These are phyloP conservation scores for Kernera saxatilis DNA, from an alignment of 345 rosid genomes.

Conservation along the genomic window DNA sequence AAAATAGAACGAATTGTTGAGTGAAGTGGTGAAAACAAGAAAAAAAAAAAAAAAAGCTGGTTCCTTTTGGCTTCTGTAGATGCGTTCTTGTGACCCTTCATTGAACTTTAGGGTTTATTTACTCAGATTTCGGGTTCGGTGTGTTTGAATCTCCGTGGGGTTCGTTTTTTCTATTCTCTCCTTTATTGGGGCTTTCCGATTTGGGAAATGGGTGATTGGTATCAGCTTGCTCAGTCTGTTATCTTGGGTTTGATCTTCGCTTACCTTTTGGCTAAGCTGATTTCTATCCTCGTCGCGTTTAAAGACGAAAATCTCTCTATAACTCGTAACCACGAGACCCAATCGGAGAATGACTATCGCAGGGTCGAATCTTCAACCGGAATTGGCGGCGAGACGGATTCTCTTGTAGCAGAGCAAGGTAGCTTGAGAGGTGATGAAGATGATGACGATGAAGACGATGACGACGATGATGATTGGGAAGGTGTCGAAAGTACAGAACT, in stretches of 20 bases:
- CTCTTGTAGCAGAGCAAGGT: conserved; percentile 74
- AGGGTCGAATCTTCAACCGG: conserved; percentile 14
- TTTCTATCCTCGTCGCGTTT: conserved; percentile 72
- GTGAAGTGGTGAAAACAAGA: conserved; percentile 22
- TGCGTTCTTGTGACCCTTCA: neutral
- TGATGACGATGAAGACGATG: neutral
- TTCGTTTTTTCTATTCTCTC: neutral
- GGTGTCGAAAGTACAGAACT: conserved; percentile 92
- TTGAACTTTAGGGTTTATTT: neutral
- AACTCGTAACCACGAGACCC: conserved; percentile 35
- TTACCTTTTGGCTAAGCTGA: conserved; percentile 84
- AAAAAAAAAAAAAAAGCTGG: conserved; percentile 4
- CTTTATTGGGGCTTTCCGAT: neutral
- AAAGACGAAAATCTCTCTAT: conserved; percentile 65
- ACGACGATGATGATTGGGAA: conserved; percentile 80
- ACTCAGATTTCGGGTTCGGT: neutral
- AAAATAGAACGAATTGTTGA: neutral
- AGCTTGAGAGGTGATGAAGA: conserved; percentile 48
- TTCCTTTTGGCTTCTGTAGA: conserved; percentile 7
- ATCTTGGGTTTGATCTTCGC: conserved; percentile 75
- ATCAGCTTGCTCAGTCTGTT: conserved; percentile 58
- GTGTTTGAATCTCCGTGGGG: neutral
- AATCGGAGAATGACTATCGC: conserved; percentile 9
- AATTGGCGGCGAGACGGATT: conserved; percentile 41
- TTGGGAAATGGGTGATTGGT: conserved; percentile 52